Percentiles rank a stretch among this genome's conserved stretches.
phyloP scores from a whole-genome alignment of 2,329 filamentous ascomycete species.

The Emydomyces testavorans region DNA sequence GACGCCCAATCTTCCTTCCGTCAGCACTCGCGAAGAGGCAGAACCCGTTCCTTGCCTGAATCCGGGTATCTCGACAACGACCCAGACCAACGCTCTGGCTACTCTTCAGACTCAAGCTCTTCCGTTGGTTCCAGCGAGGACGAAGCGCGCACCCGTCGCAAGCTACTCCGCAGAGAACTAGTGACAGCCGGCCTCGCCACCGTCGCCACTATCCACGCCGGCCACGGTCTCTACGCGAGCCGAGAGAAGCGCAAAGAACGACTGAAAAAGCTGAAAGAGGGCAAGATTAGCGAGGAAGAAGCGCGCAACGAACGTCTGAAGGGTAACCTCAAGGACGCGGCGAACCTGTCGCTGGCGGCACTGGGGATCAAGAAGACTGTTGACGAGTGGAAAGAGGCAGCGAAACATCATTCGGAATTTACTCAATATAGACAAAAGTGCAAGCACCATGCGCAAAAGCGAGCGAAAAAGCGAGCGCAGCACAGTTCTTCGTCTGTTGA shows the following conservation, averaged over 20 bases:
- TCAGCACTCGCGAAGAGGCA: not conserved
- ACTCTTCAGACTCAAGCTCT: slow-evolving; percentile 22
- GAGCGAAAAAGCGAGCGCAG: not conserved
- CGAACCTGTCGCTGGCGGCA: slow-evolving; percentile 55
- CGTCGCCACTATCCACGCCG: slow-evolving; percentile 58
- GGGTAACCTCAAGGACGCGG: slow-evolving; percentile 52
- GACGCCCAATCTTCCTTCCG: not conserved
- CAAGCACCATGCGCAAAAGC: slow-evolving; percentile 18
- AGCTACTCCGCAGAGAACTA: slow-evolving; percentile 55
- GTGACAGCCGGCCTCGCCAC: slow-evolving; percentile 55
- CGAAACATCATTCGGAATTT: slow-evolving; percentile 47
- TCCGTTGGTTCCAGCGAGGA: slow-evolving; percentile 48
- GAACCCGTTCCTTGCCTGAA: not conserved
- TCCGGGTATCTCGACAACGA: not conserved
- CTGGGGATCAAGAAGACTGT: slow-evolving; percentile 56
- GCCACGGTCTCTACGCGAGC: slow-evolving; percentile 52
- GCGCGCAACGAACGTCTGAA: slow-evolving; percentile 52
- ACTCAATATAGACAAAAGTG: slow-evolving; percentile 44
- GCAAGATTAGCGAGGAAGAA: slow-evolving; percentile 52
- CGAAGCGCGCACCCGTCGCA: slow-evolving; percentile 52
- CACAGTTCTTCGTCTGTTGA: not conserved
- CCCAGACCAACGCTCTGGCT: not conserved
- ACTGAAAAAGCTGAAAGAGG: slow-evolving; percentile 48
- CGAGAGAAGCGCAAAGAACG: slow-evolving; percentile 54
- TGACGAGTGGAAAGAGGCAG: slow-evolving; percentile 56